Evolutionary conservation across 2,329 filamentous ascomycete species (phyloP), one percentile per base, ranked within the genome.

Genomic region (Nigrospora sphaerica): DNA sequence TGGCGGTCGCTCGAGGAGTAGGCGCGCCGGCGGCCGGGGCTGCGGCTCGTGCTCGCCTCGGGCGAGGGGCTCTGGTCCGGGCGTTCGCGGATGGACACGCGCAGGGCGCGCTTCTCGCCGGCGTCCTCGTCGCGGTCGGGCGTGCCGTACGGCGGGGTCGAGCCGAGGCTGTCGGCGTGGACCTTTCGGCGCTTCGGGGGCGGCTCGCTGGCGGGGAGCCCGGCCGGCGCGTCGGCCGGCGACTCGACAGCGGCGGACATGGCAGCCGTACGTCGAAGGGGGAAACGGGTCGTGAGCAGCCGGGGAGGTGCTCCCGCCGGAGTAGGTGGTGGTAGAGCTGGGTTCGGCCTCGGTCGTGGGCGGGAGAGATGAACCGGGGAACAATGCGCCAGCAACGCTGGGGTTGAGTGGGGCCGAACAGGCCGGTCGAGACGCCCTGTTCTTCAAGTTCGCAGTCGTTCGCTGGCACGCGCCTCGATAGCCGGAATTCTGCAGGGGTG

Each of bases 181-280:
- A 70, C 60, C 56, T 64, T 66, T 48, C 69, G 67, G 32, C 69
- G 63, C 52, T 72, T 72, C 10, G 66, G 61, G 12, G 66, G 64
- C 14, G 67, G 65, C 32, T 57, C 64, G 12, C 57, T 6, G 23
- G 23, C 5, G 5, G 23, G 23, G 23, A 28, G 4, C 23, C 23
- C 12, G 36, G 23, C 35, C 14, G 32, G 31, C 32, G 41, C n/a
- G 14, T 31, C 19, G 17, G 16, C 41, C 16, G 33, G 38, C 23
- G 42, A 32, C 34, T 39, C 50, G 23, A 28, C 23, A 9, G 23
- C 23, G 23, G 23, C 23, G 23, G 23, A 28, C 23, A 28, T 28
- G 23, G 23, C 23, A 28, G 23, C 23, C 7, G 23, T 28, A 28
- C 4, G 23, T 6, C 7, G 23, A 6, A n/a, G n/a, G n/a, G 23